Evolutionary conservation across 2,329 filamentous ascomycete genomes (phyloP), one percentile per base, ranked within the genome.

Genomic region (Aspergillus ochraceus): DNA sequence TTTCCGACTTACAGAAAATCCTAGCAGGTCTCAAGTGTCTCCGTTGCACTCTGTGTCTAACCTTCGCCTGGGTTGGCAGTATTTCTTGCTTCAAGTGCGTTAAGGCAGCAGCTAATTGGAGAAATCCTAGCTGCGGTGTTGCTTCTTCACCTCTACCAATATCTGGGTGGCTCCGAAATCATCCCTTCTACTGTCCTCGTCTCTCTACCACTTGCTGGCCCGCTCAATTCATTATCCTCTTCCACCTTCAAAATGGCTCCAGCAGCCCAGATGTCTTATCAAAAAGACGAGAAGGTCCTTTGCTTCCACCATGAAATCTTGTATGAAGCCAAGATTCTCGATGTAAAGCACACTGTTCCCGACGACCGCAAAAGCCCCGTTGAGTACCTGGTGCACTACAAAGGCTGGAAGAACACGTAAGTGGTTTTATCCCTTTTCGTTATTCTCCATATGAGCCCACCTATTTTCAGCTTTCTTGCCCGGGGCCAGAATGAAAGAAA

Each of bases 281-380:
- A 78, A 61, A 88, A 88, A 73, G 92, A 98, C 73, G 95, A 99
- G 81, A 92, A 90, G 73, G 92, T 96, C 42, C 87, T 98, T 32
- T 99, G 95, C 81, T 98, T 98, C 74, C 95, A 99, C 76, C 91
- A 94, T 79, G 93, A 98, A 72, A 88, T 98, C 79, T 87, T 99
- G 54, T 99, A 99, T 74, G 95, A 99, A 78, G 95, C 95, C 66
- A 98, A 98, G 79, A 89, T 99, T 55, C 86, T 96, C 65, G 93
- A 97, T 65, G 83, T 91, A 32, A 87, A 84, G 68, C 79, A 81
- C 75, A 82, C 84, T 70, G 86, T 88, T 61, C 74, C 79, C 6
- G 81, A 81, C 49, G 88, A 89, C 71, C 88, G 90, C 77, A 88
- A 87, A 74, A 89, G 88, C 62, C 87, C 89, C 36, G 92, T 87